Conservation (phyloP, 23 red algal species). For the Gracilaria caudata region DNA sequence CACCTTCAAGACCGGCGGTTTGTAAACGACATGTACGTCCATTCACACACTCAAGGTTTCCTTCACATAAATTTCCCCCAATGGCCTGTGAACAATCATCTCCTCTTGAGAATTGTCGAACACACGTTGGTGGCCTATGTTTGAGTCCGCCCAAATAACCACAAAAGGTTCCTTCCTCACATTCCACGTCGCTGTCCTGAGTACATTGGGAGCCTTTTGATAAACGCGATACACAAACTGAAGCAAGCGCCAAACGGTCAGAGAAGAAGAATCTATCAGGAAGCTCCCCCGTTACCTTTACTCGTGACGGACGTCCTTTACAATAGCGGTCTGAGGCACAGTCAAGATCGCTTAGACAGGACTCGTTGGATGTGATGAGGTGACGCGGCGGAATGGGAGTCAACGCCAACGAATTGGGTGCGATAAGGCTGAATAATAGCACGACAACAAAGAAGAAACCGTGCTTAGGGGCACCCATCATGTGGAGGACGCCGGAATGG, state of each 20-base stretch:
- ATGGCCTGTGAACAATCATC: not conserved
- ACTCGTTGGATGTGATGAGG: not conserved
- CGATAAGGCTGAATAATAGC: not conserved
- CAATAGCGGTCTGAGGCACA: not conserved
- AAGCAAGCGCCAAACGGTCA: not conserved
- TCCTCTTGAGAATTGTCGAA: not conserved
- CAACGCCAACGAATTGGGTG: not conserved
- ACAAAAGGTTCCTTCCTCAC: conserved; percentile 1
- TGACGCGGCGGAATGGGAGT: not conserved
- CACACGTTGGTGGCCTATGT: not conserved
- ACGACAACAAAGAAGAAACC: not conserved
- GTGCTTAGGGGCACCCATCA: not conserved
- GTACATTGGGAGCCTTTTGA: not conserved
- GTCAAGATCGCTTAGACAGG: not conserved
- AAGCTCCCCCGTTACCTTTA: no score
- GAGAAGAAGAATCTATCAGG: not conserved
- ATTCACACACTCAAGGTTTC: not conserved
- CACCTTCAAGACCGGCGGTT: not conserved
- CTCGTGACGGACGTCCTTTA: not conserved
- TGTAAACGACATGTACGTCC: not conserved
- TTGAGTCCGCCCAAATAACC: not conserved
- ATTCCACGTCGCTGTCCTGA: not conserved
- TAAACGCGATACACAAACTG: not conserved
- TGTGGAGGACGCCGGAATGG: no score
- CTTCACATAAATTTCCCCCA: not conserved